Conservation (phyloP, 2,329 filamentous ascomycete species). For the Ustulina deusta region DNA sequence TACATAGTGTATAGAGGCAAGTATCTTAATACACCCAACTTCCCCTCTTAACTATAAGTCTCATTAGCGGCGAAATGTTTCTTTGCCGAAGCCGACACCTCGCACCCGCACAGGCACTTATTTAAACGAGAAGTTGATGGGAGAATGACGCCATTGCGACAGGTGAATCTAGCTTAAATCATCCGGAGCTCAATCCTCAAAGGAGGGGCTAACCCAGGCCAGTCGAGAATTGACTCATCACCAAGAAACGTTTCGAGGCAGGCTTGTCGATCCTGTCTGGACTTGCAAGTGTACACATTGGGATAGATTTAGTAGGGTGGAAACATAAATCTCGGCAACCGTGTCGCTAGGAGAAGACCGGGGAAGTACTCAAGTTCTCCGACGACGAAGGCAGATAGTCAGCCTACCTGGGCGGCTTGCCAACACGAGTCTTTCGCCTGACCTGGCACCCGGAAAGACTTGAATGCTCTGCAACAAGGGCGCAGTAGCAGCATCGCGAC, state of each 20-base stretch:
- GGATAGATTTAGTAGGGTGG: neutral
- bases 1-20: too few relatives aligned
- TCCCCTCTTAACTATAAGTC: conserved; percentile 1
- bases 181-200: neutral
- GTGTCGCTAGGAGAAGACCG: neutral
- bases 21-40: too few relatives aligned
- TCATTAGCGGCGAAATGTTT: neutral
- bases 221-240: neutral
- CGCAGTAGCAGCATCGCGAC: conserved; percentile 27
- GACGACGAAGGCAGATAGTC: neutral
- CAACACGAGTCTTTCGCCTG: neutral
- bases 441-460: neutral
- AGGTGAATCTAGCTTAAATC: neutral
- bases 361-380: neutral
- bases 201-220: neutral
- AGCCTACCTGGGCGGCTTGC: neutral
- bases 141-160: conserved; percentile 26
- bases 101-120: neutral
- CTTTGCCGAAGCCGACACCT: neutral
- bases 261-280: neutral
- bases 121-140: neutral
- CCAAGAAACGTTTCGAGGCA: neutral
- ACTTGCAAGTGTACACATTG: neutral
- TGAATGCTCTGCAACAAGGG: conserved; percentile 23
- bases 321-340: neutral